phyloP scores from a whole-genome alignment of 208 protist genomes.

The Acanthamoeba sp. region DNA sequence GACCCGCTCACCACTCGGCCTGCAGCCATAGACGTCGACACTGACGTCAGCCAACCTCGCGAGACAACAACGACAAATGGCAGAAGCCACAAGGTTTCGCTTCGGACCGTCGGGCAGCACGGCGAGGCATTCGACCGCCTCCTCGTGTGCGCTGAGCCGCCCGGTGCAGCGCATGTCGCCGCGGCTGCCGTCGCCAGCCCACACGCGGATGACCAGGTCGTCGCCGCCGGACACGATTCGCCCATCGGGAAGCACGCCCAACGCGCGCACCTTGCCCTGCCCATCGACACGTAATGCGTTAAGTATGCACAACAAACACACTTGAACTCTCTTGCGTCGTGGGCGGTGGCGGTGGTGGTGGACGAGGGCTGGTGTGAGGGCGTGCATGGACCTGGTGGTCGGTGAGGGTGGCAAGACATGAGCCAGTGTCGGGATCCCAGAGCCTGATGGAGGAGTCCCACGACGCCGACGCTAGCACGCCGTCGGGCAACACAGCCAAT shows the following conservation, averaged over 20 bases:
- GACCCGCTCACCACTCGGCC: slow-evolving; percentile 21
- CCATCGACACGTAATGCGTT: too few species aligned
- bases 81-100: too few species aligned
- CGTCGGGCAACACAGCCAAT: slow-evolving; percentile 26
- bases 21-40: background rate
- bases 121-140: background rate
- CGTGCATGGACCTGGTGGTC: slow-evolving; percentile 21
- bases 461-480: slow-evolving; percentile 25
- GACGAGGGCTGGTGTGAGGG: too few species aligned
- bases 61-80: too few species aligned
- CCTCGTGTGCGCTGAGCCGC: background rate
- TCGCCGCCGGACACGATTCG: background rate
- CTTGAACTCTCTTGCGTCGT: too few species aligned
- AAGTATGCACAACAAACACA: too few species aligned
- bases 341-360: too few species aligned
- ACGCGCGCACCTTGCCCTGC: slow-evolving; percentile 9
- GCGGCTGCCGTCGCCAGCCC: background rate
- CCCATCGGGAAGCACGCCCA: background rate
- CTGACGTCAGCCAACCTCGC: too few species aligned
- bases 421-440: slow-evolving; percentile 9
- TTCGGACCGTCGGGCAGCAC: slow-evolving; percentile 16
- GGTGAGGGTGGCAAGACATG: background rate
- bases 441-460: slow-evolving; percentile 14
- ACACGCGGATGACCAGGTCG: slow-evolving; percentile 11
- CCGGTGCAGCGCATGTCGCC: background rate